phyloP scores from a whole-genome alignment of 768 basidiomycete species.

The Terana coerulea region DNA sequence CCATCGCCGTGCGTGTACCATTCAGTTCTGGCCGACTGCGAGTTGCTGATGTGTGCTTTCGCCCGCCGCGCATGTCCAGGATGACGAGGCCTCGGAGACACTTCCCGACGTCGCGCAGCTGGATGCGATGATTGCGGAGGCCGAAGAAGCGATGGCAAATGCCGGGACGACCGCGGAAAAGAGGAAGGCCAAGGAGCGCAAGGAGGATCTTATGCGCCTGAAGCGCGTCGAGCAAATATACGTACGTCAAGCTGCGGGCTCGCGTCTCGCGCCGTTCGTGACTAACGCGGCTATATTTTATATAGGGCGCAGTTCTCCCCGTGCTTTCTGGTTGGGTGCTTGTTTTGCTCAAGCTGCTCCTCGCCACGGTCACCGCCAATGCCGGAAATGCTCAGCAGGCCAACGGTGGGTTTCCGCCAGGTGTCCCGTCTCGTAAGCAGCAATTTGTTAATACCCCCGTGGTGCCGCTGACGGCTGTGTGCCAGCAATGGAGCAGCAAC shows the following conservation, averaged over 20 bases:
- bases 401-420: constrained; percentile 68
- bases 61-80: constrained; percentile 2
- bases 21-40: constrained; percentile 28
- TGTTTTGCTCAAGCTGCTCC: constrained; percentile 85
- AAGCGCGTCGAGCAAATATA: constrained; percentile 92
- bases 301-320: constrained; percentile 80
- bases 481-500: constrained; percentile 58
- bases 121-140: constrained; percentile 72
- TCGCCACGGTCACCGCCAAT: constrained; percentile 89
- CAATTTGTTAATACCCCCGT: too few species aligned
- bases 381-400: constrained; percentile 61
- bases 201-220: constrained; percentile 80
- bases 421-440: constrained; percentile 58
- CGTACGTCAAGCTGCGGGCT: constrained; percentile 36
- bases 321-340: constrained; percentile 88
- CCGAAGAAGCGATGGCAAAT: constrained; percentile 45
- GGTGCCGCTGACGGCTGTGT: neutral
- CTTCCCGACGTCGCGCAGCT: constrained; percentile 69
- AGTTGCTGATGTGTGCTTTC: neutral
- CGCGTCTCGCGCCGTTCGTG: neutral
- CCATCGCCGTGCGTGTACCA: constrained; percentile 28
- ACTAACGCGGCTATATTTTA: neutral
- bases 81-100: constrained; percentile 66
- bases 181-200: constrained; percentile 61
- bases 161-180: constrained; percentile 49